Conservation (phyloP, 306 rosid species). For the Fagus crenata region DNA sequence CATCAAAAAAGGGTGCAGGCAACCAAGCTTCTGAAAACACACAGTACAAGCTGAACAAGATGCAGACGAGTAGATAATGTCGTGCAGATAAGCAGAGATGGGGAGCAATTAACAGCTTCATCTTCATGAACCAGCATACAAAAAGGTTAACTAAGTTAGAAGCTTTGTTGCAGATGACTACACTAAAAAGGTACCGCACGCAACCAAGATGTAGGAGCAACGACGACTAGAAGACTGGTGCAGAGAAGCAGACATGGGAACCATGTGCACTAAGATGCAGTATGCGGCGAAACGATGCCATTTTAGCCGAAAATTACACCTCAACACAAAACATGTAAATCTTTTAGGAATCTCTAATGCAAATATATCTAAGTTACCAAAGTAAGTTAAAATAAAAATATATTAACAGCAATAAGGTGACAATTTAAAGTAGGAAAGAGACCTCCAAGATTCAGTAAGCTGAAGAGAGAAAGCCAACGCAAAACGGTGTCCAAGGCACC, state of each 20-base stretch:
- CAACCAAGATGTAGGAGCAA: conserved; percentile 60
- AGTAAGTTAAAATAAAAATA: conserved; percentile 24
- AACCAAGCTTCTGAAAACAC: conserved; percentile 19
- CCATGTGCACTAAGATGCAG: conserved; percentile 47
- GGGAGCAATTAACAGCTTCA: conserved; percentile 35
- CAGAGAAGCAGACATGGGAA: conserved; percentile 55
- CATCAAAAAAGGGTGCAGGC: conserved; percentile 14
- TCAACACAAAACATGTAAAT: conserved; percentile 66
- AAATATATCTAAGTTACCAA: conserved; percentile 33
- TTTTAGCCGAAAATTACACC: conserved; percentile 68
- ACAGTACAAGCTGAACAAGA: conserved; percentile 10
- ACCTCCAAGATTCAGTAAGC: conserved; percentile 70
- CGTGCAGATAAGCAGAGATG: conserved; percentile 33
- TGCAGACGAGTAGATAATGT: conserved; percentile 34
- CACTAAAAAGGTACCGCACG: conserved; percentile 32
- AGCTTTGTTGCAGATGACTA: conserved; percentile 41
- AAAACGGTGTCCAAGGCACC: conserved; percentile 53
- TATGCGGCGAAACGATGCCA: conserved; percentile 48
- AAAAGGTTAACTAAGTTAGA: conserved; percentile 36
- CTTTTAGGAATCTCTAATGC: conserved; percentile 44
- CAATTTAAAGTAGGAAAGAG: conserved; percentile 52
- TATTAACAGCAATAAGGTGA: conserved; percentile 30
- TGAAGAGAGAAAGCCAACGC: conserved; percentile 48
- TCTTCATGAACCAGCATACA: conserved; percentile 48
- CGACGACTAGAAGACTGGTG: conserved; percentile 60